Base-by-base conservation (phyloP, 352 stramenopile species). In the Globisporangium spiculum region DNA sequence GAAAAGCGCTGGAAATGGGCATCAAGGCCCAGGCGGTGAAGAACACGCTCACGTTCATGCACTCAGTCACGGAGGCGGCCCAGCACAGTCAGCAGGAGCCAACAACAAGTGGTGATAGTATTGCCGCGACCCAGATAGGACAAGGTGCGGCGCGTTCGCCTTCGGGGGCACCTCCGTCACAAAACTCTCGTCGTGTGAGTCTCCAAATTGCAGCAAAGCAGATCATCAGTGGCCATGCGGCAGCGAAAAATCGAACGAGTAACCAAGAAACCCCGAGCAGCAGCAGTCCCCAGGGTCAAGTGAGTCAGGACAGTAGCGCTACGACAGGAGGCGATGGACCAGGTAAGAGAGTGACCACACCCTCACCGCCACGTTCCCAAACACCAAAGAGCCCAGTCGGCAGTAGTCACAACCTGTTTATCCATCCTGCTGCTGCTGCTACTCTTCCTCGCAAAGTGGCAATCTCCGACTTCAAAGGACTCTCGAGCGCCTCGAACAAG, bases 11-110 rank as follows among this genome's bases (percentile, higher is more conserved):
- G 14, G 68, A 80, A 20, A 76, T 88, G 32, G 68, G 59, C 4
- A n/a, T 72, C 24, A 86, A 80, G 41, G 64, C 81, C 1, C 74
- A 79, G 4, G 78, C 53, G 0, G 66, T 80, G n/a, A 88, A 83
- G 71, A 84, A 86, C 67, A 80, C 78, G 16, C 58, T 85, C 38
- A 72, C 71, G 12, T 83, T 85, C 53, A 71, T 81, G 20, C 75
- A 76, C 64, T 67, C 69, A 6, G 24, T 83, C 6, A 57, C 62
- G 0, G 75, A 76, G 7, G 64, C 64, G 3, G 48, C 22, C 36
- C 69, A 59, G 27, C n/a, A 63, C 16, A 58, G 66, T n/a, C 69
- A 77, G 12, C 32, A n/a, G 3, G 18, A 59, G 1, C 7, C 46
- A 32, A 0, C 57, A 4, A 20, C 20, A 46, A 12, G 38, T 53